Conservation (phyloP, 2,329 filamentous ascomycete genomes). For the Neonectria ditissima region DNA sequence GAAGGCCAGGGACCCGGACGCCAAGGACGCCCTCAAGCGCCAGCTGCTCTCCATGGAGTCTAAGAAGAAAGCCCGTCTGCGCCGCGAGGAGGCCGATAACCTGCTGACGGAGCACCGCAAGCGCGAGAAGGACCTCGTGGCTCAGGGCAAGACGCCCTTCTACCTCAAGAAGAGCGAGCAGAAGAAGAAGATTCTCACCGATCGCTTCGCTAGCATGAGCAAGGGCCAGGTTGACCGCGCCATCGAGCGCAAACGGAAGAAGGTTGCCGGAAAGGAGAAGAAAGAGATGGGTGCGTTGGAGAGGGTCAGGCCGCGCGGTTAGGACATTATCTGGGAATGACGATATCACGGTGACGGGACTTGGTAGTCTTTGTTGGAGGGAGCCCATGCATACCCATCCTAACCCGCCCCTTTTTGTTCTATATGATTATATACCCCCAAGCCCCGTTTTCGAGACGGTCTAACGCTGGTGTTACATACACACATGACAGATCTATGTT, state of each 20-base stretch:
- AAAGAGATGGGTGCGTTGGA: constrained; percentile 69
- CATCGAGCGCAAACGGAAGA: constrained; percentile 90
- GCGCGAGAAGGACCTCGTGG: constrained; percentile 86
- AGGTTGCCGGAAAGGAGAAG: constrained; percentile 86
- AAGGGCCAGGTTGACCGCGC: constrained; percentile 85
- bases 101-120: constrained; percentile 81
- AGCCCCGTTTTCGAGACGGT: constrained; percentile 19
- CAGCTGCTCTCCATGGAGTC: constrained; percentile 83
- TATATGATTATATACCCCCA: constrained; percentile 25
- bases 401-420: constrained; percentile 18
- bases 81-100: constrained; percentile 76
- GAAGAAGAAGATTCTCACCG: constrained; percentile 85
- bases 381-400: constrained; percentile 2
- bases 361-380: not conserved
- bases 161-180: constrained; percentile 93
- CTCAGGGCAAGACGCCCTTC: constrained; percentile 91
- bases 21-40: constrained; percentile 78
- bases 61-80: constrained; percentile 75
- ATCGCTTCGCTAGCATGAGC: constrained; percentile 86
- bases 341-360: not conserved
- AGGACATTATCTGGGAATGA: not conserved
- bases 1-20: constrained; percentile 70
- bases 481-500: constrained; percentile 22
- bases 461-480: constrained; percentile 21
- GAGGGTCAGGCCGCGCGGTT: constrained; percentile 43